A percentile compares a stretch with the other conserved stretches of the same genome.
These are phyloP conservation scores for Clitocybe nebularis DNA, from an alignment of 1,284 basidiomycete species.

Conservation along the genomic window DNA sequence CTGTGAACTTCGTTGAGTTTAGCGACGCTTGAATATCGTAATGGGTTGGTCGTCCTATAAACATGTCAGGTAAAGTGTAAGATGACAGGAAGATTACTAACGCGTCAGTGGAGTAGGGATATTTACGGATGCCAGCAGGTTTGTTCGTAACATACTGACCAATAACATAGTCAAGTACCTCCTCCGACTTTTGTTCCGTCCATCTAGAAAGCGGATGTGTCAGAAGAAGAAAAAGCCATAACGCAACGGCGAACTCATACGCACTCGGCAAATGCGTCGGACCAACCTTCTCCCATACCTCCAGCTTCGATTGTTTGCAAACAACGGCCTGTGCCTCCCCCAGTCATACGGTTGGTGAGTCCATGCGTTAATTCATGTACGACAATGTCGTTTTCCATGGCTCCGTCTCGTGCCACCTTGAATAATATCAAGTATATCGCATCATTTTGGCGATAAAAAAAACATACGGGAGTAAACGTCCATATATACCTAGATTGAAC, in stretches of 20 bases:
- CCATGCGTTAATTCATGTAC: constrained; percentile 42
- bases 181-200: constrained; percentile 30
- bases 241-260: constrained; percentile 9
- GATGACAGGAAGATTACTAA: constrained; percentile 12
- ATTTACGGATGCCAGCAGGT: constrained; percentile 25
- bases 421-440: background rate
- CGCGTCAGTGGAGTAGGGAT: constrained; percentile 26
- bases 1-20: constrained; percentile 31
- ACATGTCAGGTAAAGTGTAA: background rate
- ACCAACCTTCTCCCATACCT: constrained; percentile 46
- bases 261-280: constrained; percentile 41
- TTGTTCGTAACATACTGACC: constrained; percentile 33
- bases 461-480: background rate
- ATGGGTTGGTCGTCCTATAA: constrained; percentile 25
- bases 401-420: constrained; percentile 32
- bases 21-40: constrained; percentile 29
- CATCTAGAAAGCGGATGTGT: constrained; percentile 23
- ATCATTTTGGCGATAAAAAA: background rate
- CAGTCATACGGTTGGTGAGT: constrained; percentile 43
- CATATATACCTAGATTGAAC: background rate
- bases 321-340: constrained; percentile 42
- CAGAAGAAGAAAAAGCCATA: background rate
- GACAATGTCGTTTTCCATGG: constrained; percentile 41
- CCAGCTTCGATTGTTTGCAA: constrained; percentile 39
- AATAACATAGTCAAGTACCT: constrained; percentile 33